Evolutionary conservation across 768 basidiomycete species (phyloP), one percentile per base, ranked within the genome.

Genomic region (Tephrocybe rancida): DNA sequence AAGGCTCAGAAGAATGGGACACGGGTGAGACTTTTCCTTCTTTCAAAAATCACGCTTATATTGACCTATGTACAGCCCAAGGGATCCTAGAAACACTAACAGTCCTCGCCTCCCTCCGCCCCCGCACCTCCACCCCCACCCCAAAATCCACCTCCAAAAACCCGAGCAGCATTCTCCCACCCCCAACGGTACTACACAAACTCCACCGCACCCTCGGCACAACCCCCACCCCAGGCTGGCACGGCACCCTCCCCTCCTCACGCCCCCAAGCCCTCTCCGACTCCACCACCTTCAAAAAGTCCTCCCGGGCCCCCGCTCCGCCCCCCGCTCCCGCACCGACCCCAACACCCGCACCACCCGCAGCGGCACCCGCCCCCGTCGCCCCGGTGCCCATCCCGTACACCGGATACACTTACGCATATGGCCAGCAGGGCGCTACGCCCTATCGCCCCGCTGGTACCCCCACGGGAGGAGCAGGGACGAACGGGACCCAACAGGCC

Each of bases 1-100:
- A 84, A 63, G 87, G 78, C 29, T 87, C 88, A 10, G 90, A 92
- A 67, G 91, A 94, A 66, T 91, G 87, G 87, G 85, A 90, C 59
- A 82, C 81, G 55, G 92, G 91, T 92, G 63, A 59, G 86, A 68
- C 50, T 24, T 38, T 51, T 45, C 42, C 48, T 30, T 37, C 37
- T 49, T 54, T 55, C 48, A 22, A 46, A 11, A 18, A 42, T 51
- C 7, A 48, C 44, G 32, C 26, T 25, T 41, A 32, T 58, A 53
- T 48, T 56, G 32, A 50, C 49, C 54, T 37, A 61, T 48, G 49
- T 52, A 34, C 64, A 92, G 92, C 91, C 19, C 84, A 87, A 66
- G 77, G 82, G 50, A 90, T 92, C 52, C 62, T 87, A 50, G 78
- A 87, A 50, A 90, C 91, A 10, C 75, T 94, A 49, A 74, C 79